Conservation (phyloP, 495 filamentous ascomycete species). For the Talaromyces proteolyticus region DNA sequence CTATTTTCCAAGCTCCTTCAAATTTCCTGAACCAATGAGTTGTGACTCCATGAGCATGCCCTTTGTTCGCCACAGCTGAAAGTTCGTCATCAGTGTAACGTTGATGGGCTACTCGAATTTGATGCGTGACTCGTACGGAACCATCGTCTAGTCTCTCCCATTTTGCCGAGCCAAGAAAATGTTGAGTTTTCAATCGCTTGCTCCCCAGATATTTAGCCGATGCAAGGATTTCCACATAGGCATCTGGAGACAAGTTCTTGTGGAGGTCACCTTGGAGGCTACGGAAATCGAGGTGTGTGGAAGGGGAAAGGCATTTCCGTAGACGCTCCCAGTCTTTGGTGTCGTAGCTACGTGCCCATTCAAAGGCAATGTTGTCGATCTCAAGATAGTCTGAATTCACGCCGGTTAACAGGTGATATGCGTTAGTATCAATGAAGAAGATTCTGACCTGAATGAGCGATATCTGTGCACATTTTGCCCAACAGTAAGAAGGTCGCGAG, state of each 20-base stretch:
- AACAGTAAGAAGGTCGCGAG: no score
- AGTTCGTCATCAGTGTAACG: neutral
- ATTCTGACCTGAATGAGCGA: neutral
- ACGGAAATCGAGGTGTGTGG: conserved; percentile 59
- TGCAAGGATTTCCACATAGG: conserved; percentile 58
- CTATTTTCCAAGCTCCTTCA: conserved; percentile 69
- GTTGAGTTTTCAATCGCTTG: conserved; percentile 58
- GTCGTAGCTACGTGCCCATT: conserved; percentile 69
- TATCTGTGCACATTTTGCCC: neutral
- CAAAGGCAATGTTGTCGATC: neutral
- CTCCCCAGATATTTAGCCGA: conserved; percentile 54
- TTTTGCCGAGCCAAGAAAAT: conserved; percentile 59
- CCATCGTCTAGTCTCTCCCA: conserved; percentile 57
- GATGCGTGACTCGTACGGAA: conserved; percentile 58
- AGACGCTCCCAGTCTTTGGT: conserved; percentile 64
- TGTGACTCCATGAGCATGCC: conserved; percentile 59
- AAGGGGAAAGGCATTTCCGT: conserved; percentile 57
- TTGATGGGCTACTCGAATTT: conserved; percentile 60
- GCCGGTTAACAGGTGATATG: neutral
- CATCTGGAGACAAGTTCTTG: conserved; percentile 60
- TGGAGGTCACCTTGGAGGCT: conserved; percentile 62
- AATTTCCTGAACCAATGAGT: conserved; percentile 62
- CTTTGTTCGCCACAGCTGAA: conserved; percentile 12
- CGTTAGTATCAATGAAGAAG: neutral
- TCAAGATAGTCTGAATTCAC: neutral